Evolutionary conservation across 345 rosid genomes (phyloP).

Genomic region (Turritis glabra): DNA sequence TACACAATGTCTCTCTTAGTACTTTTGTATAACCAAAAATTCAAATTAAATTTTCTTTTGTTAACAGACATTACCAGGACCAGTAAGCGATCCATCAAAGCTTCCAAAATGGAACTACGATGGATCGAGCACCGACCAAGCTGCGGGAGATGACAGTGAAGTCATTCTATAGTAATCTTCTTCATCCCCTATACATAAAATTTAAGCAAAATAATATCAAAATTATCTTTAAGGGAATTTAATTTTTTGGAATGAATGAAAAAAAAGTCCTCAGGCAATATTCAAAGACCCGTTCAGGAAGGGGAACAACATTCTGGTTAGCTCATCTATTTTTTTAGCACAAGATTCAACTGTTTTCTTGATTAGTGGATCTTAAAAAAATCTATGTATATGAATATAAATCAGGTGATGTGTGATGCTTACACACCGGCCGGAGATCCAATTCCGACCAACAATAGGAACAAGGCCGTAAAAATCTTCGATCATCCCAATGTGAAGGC

Average conservation of each 20-base stretch:
- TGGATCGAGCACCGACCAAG: conserved; percentile 96
- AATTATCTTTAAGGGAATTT: background rate
- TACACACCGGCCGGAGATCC: conserved; percentile 92
- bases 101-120: conserved; percentile 98
- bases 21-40: background rate
- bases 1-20: background rate
- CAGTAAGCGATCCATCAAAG: conserved; percentile 81
- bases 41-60: background rate
- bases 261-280: conserved; percentile 81
- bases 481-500: conserved; percentile 56
- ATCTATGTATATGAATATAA: background rate
- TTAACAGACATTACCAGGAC: conserved; percentile 75
- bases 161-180: conserved; percentile 83
- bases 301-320: conserved; percentile 89
- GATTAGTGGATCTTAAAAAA: background rate
- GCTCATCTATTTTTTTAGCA: conserved; percentile 6
- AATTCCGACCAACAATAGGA: conserved; percentile 91
- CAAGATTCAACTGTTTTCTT: background rate
- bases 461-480: conserved; percentile 77
- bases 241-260: conserved; percentile 24
- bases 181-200: background rate
- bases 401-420: conserved; percentile 82
- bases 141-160: conserved; percentile 97
- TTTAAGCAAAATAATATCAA: background rate
- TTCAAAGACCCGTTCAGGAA: conserved; percentile 94